Conservation (phyloP, 805 yeast species). For the Hanseniaspora clermontiae region DNA sequence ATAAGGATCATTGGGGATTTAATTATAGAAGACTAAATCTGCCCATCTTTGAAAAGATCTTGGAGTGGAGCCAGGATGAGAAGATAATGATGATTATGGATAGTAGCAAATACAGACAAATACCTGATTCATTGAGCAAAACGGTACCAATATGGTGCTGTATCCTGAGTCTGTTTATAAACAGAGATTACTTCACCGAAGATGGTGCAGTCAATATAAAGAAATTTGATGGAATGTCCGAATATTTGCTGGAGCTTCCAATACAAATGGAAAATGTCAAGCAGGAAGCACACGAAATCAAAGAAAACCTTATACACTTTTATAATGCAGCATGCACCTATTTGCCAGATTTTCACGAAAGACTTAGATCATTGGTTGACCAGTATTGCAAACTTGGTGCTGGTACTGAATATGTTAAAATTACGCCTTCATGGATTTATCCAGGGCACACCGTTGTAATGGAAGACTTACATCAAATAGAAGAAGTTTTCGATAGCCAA, state of each 20-base stretch:
- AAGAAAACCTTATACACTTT: background rate
- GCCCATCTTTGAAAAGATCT: slow-evolving; percentile 46
- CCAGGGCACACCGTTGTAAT: background rate
- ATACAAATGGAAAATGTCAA: background rate
- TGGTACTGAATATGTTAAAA: background rate
- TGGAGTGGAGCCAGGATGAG: slow-evolving; percentile 14
- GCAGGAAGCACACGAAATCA: background rate
- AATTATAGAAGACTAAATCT: slow-evolving; percentile 60
- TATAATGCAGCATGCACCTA: background rate
- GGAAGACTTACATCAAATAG: background rate
- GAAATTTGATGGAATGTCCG: background rate
- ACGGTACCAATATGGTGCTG: slow-evolving; percentile 91
- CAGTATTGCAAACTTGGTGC: no score
- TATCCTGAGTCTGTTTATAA: slow-evolving; percentile 45
- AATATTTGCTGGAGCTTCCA: background rate
- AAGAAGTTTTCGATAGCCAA: background rate
- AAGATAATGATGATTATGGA: slow-evolving; percentile 56
- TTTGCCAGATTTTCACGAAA: background rate
- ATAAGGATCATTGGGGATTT: slow-evolving; percentile 67
- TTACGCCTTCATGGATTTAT: slow-evolving; percentile 3
- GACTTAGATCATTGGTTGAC: background rate
- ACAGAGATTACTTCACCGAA: background rate
- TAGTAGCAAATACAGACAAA: slow-evolving; percentile 73
- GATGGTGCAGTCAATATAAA: background rate
- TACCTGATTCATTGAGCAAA: slow-evolving; percentile 79